Percentiles rank a stretch among this genome's conserved stretches.
Evolutionary conservation across 495 filamentous ascomycete genomes (phyloP).

Genomic region (Aspergillus diversus): DNA sequence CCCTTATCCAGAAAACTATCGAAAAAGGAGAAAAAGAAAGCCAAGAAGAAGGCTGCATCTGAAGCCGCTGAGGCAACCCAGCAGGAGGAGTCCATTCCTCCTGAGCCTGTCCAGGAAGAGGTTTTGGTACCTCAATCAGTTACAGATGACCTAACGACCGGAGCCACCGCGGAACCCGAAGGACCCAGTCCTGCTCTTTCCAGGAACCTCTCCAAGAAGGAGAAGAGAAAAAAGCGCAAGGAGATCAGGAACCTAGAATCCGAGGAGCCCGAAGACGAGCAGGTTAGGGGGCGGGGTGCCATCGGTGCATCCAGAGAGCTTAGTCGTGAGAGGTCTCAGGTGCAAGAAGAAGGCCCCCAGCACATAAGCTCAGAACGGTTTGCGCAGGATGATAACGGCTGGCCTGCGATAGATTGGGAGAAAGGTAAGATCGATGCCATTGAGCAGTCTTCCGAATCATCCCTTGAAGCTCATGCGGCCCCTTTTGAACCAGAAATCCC

Average conservation of each 20-base stretch:
- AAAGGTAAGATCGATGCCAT: constrained; percentile 31
- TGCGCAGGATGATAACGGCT: constrained; percentile 34
- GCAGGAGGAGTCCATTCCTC: background rate
- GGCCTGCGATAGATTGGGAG: constrained; percentile 46
- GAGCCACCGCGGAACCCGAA: constrained; percentile 11
- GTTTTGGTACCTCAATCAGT: constrained; percentile 4
- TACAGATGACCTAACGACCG: background rate
- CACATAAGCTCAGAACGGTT: constrained; percentile 18
- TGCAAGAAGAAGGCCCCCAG: constrained; percentile 24
- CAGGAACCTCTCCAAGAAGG: constrained; percentile 22
- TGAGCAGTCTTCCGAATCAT: constrained; percentile 31
- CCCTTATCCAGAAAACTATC: constrained; percentile 35
- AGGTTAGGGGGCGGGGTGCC: background rate
- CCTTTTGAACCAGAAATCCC: constrained; percentile 39
- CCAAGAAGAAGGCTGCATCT: constrained; percentile 37
- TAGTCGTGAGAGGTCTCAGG: constrained; percentile 3
- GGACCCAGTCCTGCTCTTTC: constrained; percentile 14
- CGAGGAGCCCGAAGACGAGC: constrained; percentile 22
- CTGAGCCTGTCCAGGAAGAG: constrained; percentile 8
- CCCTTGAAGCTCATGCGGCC: constrained; percentile 30
- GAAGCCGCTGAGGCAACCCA: constrained; percentile 1
- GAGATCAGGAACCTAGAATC: constrained; percentile 14
- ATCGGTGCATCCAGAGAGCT: constrained; percentile 3
- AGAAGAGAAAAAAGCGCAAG: constrained; percentile 35
- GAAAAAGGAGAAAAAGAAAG: constrained; percentile 49